Conservation (phyloP, 306 rosid species). For the Spatholobus suberectus region DNA sequence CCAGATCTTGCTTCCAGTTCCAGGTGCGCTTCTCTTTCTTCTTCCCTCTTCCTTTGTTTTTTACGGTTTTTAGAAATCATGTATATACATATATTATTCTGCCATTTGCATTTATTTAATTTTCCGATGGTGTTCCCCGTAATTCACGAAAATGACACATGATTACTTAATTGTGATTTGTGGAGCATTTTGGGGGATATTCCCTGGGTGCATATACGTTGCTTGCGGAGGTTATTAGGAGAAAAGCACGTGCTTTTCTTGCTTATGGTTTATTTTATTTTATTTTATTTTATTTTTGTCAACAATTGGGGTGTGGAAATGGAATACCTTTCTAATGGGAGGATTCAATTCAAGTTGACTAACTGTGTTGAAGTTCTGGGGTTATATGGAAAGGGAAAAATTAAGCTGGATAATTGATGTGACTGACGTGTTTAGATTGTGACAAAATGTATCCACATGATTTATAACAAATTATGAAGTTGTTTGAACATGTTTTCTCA, state of each 20-base stretch:
- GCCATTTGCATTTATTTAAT: conserved; percentile 15
- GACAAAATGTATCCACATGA: not conserved
- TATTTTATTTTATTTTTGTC: conserved; percentile 5
- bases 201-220: conserved; percentile 11
- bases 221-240: conserved; percentile 44
- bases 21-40: conserved; percentile 44
- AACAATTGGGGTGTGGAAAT: conserved; percentile 2
- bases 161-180: conserved; percentile 27
- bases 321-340: not conserved
- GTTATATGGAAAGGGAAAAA: not conserved
- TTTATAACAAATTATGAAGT: not conserved
- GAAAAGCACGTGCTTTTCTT: conserved; percentile 51
- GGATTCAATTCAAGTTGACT: not conserved
- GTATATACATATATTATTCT: not conserved
- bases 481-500: not conserved
- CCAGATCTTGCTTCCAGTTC: conserved; percentile 63
- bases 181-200: conserved; percentile 13
- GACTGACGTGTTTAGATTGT: not conserved
- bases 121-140: not conserved
- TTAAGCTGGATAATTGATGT: not conserved
- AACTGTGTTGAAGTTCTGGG: conserved; percentile 21
- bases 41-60: not conserved
- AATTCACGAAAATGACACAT: conserved; percentile 24
- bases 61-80: not conserved
- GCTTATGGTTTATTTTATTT: conserved; percentile 34